Evolutionary conservation across 306 rosid genomes (phyloP), one percentile per base, ranked within the genome.

Genomic region (Mimosa pudica): DNA sequence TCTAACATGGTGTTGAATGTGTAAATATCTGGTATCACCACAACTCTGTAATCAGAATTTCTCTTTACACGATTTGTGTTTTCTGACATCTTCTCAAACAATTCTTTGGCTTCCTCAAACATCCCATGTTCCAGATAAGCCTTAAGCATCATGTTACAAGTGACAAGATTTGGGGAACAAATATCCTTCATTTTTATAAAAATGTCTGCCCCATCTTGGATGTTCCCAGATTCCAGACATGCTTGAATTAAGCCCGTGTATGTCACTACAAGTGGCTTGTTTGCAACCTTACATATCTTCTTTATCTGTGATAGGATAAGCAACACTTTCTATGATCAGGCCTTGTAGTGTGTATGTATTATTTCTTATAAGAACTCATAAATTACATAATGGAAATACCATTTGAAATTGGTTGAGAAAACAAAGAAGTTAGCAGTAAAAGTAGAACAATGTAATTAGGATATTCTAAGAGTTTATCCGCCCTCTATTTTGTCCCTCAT

Each of bases 191-290:
- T 92, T 78, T 91, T 88, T 61, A 79, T 87, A 85, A 94, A 91
- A 79, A 92, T 86, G 80, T 87, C 89, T 61, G 83, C 90, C 57
- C 89, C 97, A 45, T 89, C 91, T 83, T 82, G 76, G 67, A 90
- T 54, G 72, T 86, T 85, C 82, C 93, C 90, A 36, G 96, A 77
- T 66, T 89, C 90, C 75, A 95, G 70, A 82, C 98, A 87, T 58
- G 96, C 96, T 91, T 95, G 92, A 86, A 95, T 86, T 87, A 95
- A 79, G 82, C 98, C 97, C 61, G 98, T 94, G 90, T 87, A 94
- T 35, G 97, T 94, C 86, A 94, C 97, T 57, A 94, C 98, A 10
- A 94, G 91, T 66, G 98, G 98, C 82, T 92, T 94, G 82, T 82
- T 94, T 71, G 98, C 97, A 76, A 92, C 98, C 85, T 86, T 91